Evolutionary conservation across 352 stramenopile species (phyloP).

Genomic region (Phytophthora uliginosa): DNA sequence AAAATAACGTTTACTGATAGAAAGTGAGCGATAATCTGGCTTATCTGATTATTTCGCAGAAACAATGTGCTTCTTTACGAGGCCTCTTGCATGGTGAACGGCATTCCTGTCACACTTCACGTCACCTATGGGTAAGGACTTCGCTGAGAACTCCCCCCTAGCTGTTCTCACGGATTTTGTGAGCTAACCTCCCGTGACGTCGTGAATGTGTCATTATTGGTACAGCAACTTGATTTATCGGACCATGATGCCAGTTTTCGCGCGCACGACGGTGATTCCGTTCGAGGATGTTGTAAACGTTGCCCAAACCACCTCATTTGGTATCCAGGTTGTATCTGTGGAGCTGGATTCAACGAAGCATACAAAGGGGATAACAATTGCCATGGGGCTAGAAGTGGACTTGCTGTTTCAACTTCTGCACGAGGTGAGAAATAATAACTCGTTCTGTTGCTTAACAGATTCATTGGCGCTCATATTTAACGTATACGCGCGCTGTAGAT

Average conservation of each 20-base stretch:
- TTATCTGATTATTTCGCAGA: conserved; percentile 28
- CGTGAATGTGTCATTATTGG: background rate
- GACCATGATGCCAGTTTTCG: conserved; percentile 82
- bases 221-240: conserved; percentile 74
- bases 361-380: conserved; percentile 69
- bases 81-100: conserved; percentile 79
- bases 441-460: background rate
- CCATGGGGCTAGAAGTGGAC: conserved; percentile 82
- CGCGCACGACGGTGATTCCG: conserved; percentile 67
- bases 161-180: background rate
- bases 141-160: background rate
- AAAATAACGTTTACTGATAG: background rate
- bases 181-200: background rate
- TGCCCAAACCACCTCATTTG: conserved; percentile 64
- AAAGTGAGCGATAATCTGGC: background rate
- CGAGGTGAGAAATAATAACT: conserved; percentile 45
- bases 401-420: conserved; percentile 76
- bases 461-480: background rate
- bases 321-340: conserved; percentile 73
- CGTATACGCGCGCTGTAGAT: conserved; percentile 42
- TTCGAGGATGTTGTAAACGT: conserved; percentile 71
- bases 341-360: conserved; percentile 55
- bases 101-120: conserved; percentile 73
- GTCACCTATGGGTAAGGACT: conserved; percentile 77
- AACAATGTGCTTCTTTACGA: conserved; percentile 87